Conservation (phyloP, 2,329 filamentous ascomycete species). For the Blastomyces parvus region DNA sequence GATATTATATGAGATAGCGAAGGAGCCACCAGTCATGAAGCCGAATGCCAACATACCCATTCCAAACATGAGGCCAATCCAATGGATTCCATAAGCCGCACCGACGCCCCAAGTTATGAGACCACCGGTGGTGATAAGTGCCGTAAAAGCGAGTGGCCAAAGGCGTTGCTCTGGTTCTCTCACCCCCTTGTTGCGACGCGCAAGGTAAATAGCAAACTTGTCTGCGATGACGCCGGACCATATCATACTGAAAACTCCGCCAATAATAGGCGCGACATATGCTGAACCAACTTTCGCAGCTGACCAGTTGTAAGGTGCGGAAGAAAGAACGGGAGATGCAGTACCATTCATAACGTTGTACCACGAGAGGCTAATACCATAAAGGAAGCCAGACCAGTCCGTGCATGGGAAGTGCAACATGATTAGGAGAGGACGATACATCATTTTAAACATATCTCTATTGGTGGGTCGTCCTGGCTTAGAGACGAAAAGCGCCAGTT, state of each 20-base stretch:
- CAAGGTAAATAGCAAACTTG: constrained; percentile 27
- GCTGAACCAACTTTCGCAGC: constrained; percentile 21
- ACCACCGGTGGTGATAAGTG: constrained; percentile 20
- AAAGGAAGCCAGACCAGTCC: constrained; percentile 23
- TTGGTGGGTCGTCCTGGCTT: constrained; percentile 12
- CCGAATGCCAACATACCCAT: constrained; percentile 24
- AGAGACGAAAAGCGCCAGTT: constrained; percentile 22
- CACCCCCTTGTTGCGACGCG: constrained; percentile 35
- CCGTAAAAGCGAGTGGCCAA: constrained; percentile 23
- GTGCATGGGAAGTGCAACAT: constrained; percentile 25
- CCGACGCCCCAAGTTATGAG: constrained; percentile 24
- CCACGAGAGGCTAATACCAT: constrained; percentile 23
- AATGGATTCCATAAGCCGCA: constrained; percentile 22
- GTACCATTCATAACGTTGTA: constrained; percentile 28
- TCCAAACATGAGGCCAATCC: constrained; percentile 25
- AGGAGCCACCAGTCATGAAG: constrained; percentile 16
- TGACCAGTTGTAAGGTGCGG: constrained; percentile 23
- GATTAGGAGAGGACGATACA: constrained; percentile 20
- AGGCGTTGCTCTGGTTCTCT: constrained; percentile 31
- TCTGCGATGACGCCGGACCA: constrained; percentile 14
- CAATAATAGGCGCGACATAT: constrained; percentile 22
- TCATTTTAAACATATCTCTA: constrained; percentile 18
- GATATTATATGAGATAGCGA: constrained; percentile 22
- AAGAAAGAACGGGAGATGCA: constrained; percentile 21
- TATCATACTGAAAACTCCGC: constrained; percentile 15